Percentiles rank a stretch among this genome's conserved stretches.
Conservation (phyloP, 2,329 filamentous ascomycete species). For the Ambrosiella beaveri region DNA sequence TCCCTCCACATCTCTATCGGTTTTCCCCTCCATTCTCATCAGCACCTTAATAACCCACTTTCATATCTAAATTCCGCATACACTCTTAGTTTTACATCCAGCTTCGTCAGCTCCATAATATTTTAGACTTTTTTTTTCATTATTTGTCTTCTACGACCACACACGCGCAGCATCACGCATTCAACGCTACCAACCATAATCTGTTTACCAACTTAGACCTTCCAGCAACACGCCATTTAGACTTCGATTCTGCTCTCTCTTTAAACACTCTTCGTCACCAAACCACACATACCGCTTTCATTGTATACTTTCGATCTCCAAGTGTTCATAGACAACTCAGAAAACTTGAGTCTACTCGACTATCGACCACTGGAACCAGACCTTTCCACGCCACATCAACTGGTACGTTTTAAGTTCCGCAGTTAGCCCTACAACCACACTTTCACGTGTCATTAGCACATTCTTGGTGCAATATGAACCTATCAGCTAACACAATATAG, state of each 20-base stretch:
- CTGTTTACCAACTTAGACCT: neutral
- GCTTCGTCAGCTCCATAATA: constrained; percentile 1
- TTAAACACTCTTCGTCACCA: neutral
- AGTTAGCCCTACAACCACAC: neutral
- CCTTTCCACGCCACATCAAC: too few species aligned
- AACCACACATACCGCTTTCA: neutral
- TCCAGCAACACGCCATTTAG: neutral
- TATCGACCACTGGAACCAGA: too few species aligned
- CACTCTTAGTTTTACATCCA: constrained; percentile 1
- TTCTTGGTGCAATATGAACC: neutral
- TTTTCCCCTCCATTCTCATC: neutral
- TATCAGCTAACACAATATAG: neutral
- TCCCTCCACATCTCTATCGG: neutral
- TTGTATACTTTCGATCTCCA: neutral
- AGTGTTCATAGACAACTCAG: neutral
- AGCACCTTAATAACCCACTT: neutral
- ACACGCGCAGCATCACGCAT: neutral
- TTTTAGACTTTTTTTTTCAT: neutral
- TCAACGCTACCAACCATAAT: neutral
- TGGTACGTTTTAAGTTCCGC: neutral
- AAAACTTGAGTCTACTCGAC: too few species aligned
- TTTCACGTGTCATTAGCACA: neutral
- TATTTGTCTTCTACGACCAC: neutral
- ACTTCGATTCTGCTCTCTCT: neutral
- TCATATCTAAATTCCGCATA: neutral